phyloP scores from a whole-genome alignment of 306 rosid species.

The Cucumis sativus region DNA sequence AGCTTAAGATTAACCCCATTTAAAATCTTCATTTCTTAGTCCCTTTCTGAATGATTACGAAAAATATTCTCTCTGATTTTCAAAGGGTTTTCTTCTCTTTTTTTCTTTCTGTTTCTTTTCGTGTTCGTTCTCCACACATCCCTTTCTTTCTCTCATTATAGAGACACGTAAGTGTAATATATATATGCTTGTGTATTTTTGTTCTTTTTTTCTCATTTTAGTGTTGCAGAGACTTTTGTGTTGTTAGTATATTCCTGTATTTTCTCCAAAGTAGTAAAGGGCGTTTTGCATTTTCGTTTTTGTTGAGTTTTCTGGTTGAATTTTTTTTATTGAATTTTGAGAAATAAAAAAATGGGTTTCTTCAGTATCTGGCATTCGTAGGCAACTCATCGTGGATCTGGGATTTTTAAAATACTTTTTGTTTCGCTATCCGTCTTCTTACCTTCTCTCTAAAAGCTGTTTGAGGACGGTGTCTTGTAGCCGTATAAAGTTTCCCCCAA shows the following conservation, averaged over 20 bases:
- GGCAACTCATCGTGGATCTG: constrained; percentile 23
- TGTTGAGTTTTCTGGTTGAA: constrained; percentile 12
- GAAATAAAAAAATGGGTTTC: constrained; percentile 13
- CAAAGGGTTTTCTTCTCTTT: neutral
- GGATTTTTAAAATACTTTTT: neutral
- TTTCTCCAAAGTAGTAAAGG: constrained; percentile 11
- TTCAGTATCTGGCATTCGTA: constrained; percentile 14
- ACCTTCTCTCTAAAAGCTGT: neutral
- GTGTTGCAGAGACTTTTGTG: neutral
- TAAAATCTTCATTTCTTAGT: neutral
- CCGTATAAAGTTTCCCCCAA: constrained; percentile 8
- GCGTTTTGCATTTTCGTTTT: constrained; percentile 17
- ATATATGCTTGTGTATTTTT: neutral
- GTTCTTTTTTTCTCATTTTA: neutral
- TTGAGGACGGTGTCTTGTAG: constrained; percentile 9
- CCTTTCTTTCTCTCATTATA: neutral
- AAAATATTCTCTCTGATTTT: neutral
- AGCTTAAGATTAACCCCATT: neutral
- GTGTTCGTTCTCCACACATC: constrained; percentile 17
- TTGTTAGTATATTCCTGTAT: constrained; percentile 10
- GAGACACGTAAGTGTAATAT: neutral
- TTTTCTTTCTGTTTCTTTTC: constrained; percentile 24
- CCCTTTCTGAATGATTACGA: neutral
- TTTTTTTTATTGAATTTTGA: neutral
- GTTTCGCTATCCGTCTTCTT: neutral